Conservation (phyloP, 352 stramenopile species). For the Pythium aristosporum region DNA sequence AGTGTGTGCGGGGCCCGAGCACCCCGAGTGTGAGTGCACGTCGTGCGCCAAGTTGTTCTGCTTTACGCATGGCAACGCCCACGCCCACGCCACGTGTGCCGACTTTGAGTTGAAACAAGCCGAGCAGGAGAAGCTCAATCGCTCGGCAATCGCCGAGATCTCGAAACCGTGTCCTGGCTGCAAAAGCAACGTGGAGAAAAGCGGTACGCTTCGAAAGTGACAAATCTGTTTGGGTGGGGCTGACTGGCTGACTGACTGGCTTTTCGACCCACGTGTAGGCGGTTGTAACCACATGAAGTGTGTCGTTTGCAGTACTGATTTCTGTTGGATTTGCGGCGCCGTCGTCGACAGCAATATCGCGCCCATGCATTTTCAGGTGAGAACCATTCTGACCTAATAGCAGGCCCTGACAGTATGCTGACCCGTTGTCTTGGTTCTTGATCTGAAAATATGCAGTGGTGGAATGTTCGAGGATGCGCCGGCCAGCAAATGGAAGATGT, state of each 20-base stretch:
- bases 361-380: slow-evolving; percentile 76
- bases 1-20: slow-evolving; percentile 45
- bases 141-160: slow-evolving; percentile 75
- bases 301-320: slow-evolving; percentile 82
- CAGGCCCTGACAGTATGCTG: not conserved
- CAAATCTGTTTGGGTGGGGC: not conserved
- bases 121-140: slow-evolving; percentile 86
- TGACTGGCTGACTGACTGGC: not conserved
- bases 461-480: slow-evolving; percentile 71
- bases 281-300: slow-evolving; percentile 94
- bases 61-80: slow-evolving; percentile 87
- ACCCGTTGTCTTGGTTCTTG: not conserved
- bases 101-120: slow-evolving; percentile 80
- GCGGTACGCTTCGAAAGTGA: not conserved
- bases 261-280: slow-evolving; percentile 24
- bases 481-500: slow-evolving; percentile 75
- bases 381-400: not conserved
- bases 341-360: slow-evolving; percentile 86
- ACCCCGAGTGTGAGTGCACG: slow-evolving; percentile 46
- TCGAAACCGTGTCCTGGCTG: slow-evolving; percentile 88
- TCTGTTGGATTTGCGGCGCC: slow-evolving; percentile 89
- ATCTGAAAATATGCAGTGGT: slow-evolving; percentile 37
- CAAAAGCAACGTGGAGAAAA: slow-evolving; percentile 89
- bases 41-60: slow-evolving; percentile 70
- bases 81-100: slow-evolving; percentile 64